A percentile compares a stretch with the other conserved stretches of the same genome.
phyloP scores from a whole-genome alignment of 2,329 filamentous ascomycete genomes.

The Claviceps sp. region DNA sequence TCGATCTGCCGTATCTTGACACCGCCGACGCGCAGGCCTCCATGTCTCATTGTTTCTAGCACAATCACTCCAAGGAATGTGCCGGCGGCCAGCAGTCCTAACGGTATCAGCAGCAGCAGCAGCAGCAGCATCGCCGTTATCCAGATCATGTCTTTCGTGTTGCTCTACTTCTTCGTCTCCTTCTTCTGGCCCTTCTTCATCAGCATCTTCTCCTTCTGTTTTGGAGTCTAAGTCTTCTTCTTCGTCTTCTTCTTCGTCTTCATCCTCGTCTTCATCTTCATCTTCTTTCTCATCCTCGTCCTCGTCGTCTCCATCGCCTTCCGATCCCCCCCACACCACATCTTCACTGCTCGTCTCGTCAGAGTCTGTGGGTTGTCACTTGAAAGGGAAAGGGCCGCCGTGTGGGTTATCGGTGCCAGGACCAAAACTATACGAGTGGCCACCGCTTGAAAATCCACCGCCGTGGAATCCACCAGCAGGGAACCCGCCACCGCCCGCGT shows the following conservation, averaged over 20 bases:
- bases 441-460: constrained; percentile 30
- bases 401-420: constrained; percentile 21
- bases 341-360: constrained; percentile 21
- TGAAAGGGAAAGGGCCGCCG: constrained; percentile 29
- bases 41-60: constrained; percentile 11
- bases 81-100: constrained; percentile 10
- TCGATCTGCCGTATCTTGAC: constrained; percentile 21
- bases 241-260: constrained; percentile 9
- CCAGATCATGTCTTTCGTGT: constrained; percentile 14
- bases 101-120: constrained; percentile 10
- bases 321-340: constrained; percentile 14
- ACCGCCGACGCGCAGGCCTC: constrained; percentile 17
- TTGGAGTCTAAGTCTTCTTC: too few relatives aligned
- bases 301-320: constrained; percentile 13
- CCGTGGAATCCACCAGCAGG: constrained; percentile 33
- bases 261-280: constrained; percentile 16
- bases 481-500: constrained; percentile 40
- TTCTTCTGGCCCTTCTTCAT: constrained; percentile 14
- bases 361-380: constrained; percentile 33
- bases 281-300: constrained; percentile 18
- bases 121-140: constrained; percentile 9
- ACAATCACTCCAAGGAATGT: constrained; percentile 11
- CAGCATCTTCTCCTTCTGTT: constrained; percentile 12
- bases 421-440: constrained; percentile 42
- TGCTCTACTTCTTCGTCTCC: constrained; percentile 17